Conservation (phyloP, 2,329 filamentous ascomycete species). For the Aspergillus ochraceus region DNA sequence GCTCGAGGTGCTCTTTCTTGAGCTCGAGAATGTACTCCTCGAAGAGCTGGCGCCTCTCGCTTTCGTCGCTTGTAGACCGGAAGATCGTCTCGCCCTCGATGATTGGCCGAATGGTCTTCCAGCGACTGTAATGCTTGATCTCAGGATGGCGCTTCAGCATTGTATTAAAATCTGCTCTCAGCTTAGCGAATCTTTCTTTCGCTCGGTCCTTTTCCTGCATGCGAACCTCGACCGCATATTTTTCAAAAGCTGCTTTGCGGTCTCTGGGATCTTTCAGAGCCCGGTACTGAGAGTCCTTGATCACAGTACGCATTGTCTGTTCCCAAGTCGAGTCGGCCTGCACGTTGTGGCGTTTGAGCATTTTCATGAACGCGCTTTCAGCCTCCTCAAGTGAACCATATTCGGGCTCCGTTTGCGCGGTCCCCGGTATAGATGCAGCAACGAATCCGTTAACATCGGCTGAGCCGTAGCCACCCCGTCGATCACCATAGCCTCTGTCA, state of each 20-base stretch:
- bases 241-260: constrained; percentile 87
- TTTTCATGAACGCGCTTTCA: constrained; percentile 88
- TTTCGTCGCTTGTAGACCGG: constrained; percentile 82
- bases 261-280: constrained; percentile 91
- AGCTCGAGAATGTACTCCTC: constrained; percentile 88
- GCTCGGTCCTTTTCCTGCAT: constrained; percentile 91
- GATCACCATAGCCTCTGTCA: constrained; percentile 47
- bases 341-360: constrained; percentile 80
- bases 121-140: constrained; percentile 94
- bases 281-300: constrained; percentile 89
- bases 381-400: constrained; percentile 82
- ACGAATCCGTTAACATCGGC: constrained; percentile 43
- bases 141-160: constrained; percentile 97
- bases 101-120: constrained; percentile 92
- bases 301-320: constrained; percentile 78
- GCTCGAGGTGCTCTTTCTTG: constrained; percentile 75
- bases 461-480: constrained; percentile 48
- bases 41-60: constrained; percentile 84
- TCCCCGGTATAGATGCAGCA: constrained; percentile 36
- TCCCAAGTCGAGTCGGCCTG: constrained; percentile 93
- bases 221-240: constrained; percentile 87
- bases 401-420: constrained; percentile 65
- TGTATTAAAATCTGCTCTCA: constrained; percentile 88
- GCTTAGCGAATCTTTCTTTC: constrained; percentile 87
- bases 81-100: constrained; percentile 96